A percentile compares a stretch with the other conserved stretches of the same genome.
phyloP scores from a whole-genome alignment of 495 filamentous ascomycete species.

The Aspergillus sparsus region DNA sequence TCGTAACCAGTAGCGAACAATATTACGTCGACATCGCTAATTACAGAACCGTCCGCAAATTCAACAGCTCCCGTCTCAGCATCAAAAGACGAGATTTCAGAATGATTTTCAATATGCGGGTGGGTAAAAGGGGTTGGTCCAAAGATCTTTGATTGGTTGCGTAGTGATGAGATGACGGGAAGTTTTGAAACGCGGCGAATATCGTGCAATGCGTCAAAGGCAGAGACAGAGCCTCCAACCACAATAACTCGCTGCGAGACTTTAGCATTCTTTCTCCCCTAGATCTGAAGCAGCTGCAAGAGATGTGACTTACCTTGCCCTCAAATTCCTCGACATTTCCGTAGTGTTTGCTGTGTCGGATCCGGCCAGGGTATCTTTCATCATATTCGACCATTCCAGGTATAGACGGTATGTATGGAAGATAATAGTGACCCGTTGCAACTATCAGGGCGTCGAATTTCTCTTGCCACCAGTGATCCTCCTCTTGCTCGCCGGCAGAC shows the following conservation, averaged over 20 bases:
- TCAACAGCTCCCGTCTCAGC: slow-evolving; percentile 40
- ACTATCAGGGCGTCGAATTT: slow-evolving; percentile 73
- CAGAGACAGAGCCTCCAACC: slow-evolving; percentile 47
- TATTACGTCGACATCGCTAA: slow-evolving; percentile 54
- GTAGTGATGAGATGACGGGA: no score
- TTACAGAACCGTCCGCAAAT: slow-evolving; percentile 51
- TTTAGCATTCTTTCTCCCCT: slow-evolving; percentile 9
- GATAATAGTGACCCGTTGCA: slow-evolving; percentile 76
- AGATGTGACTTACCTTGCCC: slow-evolving; percentile 34
- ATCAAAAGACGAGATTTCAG: slow-evolving; percentile 44
- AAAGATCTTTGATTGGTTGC: no score
- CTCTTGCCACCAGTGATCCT: slow-evolving; percentile 49
- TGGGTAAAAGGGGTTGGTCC: slow-evolving; percentile 53
- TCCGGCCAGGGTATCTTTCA: slow-evolving; percentile 33
- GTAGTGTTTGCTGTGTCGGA: slow-evolving; percentile 46
- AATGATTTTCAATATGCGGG: slow-evolving; percentile 45
- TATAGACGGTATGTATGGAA: slow-evolving; percentile 69
- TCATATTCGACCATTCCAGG: slow-evolving; percentile 41
- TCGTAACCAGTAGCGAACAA: slow-evolving; percentile 60
- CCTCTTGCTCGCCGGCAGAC: slow-evolving; percentile 23
- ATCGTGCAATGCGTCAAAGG: slow-evolving; percentile 35
- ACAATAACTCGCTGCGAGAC: slow-evolving; percentile 39
- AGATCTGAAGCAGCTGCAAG: background rate
- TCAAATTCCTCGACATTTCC: slow-evolving; percentile 38
- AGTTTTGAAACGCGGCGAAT: no score